Evolutionary conservation across 768 basidiomycete species (phyloP), one percentile per base, ranked within the genome.

Genomic region (Boletus reticulatus): DNA sequence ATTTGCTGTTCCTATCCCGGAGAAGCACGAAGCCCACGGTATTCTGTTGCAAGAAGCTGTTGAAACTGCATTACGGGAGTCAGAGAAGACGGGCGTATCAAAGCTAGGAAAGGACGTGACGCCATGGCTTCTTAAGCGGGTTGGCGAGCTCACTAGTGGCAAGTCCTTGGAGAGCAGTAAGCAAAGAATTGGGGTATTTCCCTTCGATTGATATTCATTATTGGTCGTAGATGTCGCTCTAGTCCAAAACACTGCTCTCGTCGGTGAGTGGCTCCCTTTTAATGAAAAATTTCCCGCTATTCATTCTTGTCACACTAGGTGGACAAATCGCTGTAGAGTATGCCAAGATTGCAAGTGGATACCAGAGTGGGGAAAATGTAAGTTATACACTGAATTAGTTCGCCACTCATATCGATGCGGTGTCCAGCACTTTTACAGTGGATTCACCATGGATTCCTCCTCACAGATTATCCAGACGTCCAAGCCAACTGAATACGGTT

Each of bases 1-100:
- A 17, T 85, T 99, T 58, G 94, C 86, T 9, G 90, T 89, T 7
- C 97, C 97, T 20, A 97, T 98, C 50, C 97, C 95, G 1, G 80
- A 82, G 51, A 75, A 84, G 55, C 85, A 87, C 62, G 84, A 93
- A 63, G 75, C 73, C 6, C 73, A 75, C n/a, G 94, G 94, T 8
- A 75, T 78, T 49, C 62, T 72, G 38, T 81, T 97, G 14, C 94
- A 98, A 68, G 67, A 76, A 42, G 85, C 86, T 0, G 89, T 98
- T 9, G 87, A 95, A 54, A 85, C 84, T 62, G 97, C 97, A 8
- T 81, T 99, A 6, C 67, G 69, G 14, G 96, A 99, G 72, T 88
- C 91, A 5, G 87, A 91, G 58, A 79, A 81, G 55, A 88, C 87
- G 59, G 93, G 94, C 3, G 75, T 96, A 44, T 88, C 81, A 64